Percentiles rank a stretch among this genome's conserved stretches.
Conservation (phyloP, 169 alveolate species). For the Plasmodium cynomolgi region DNA sequence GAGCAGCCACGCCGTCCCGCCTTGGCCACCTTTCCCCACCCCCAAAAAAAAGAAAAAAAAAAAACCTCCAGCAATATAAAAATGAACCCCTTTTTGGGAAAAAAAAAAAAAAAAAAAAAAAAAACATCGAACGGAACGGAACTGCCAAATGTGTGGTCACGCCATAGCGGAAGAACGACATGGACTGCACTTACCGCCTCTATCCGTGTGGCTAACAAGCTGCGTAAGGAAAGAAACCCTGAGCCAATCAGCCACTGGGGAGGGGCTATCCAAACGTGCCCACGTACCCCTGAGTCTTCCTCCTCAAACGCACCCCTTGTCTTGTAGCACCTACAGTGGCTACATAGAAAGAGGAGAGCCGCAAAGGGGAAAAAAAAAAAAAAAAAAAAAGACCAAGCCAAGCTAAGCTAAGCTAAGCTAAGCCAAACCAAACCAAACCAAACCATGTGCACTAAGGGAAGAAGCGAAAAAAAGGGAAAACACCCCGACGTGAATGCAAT, state of each 20-base stretch:
- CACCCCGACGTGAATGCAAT: background rate
- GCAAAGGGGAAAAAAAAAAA: background rate
- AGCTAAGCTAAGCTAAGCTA: background rate
- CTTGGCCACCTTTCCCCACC: background rate
- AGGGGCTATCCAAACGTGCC: background rate
- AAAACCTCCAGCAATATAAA: background rate
- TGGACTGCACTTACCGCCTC: background rate
- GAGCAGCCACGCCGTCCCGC: background rate
- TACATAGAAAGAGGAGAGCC: background rate
- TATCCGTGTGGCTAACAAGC: background rate
- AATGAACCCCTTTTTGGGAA: background rate
- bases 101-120: conserved; percentile 5
- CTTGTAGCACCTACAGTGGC: background rate
- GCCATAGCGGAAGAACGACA: background rate
- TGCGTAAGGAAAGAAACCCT: background rate
- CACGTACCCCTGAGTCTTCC: background rate
- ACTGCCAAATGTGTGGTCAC: background rate
- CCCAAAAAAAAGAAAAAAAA: too few relatives aligned
- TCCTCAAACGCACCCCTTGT: background rate
- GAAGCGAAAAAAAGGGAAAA: background rate
- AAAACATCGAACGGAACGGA: background rate
- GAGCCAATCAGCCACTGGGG: background rate
- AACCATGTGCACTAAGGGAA: background rate
- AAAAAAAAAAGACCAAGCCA: background rate
- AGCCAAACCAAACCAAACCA: background rate